phyloP scores from a whole-genome alignment of 208 protist species.

The Leishmania major region DNA sequence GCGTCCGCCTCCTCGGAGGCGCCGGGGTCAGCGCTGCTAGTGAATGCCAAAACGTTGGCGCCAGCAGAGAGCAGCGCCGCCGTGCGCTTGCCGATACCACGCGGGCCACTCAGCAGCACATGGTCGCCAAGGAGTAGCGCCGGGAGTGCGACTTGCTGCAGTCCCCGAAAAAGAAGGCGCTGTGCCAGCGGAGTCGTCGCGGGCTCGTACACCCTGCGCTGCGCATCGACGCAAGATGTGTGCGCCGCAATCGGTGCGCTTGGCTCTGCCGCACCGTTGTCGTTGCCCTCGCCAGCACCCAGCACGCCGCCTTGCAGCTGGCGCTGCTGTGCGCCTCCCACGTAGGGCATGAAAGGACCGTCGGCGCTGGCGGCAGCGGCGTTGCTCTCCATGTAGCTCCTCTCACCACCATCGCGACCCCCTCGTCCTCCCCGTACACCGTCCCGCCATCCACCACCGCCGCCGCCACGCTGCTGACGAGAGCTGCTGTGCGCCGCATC shows the following conservation, averaged over 20 bases:
- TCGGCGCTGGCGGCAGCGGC: background rate
- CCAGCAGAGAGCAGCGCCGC: constrained; percentile 47
- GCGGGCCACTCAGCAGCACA: constrained; percentile 60
- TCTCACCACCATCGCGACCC: constrained; percentile 4
- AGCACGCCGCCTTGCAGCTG: background rate
- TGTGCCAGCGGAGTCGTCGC: background rate
- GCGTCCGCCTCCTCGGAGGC: background rate
- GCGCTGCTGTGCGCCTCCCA: background rate
- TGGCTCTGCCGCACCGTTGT: background rate
- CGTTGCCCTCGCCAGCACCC: background rate
- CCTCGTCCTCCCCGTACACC: constrained; percentile 9
- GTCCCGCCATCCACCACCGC: constrained; percentile 10
- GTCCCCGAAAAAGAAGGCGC: constrained; percentile 26
- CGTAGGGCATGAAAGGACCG: background rate
- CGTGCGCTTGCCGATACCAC: constrained; percentile 56
- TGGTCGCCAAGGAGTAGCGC: constrained; percentile 75
- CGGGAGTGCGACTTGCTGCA: constrained; percentile 67
- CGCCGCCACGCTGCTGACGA: background rate
- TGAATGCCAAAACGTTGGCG: constrained; percentile 23
- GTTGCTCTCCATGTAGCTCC: background rate
- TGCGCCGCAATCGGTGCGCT: background rate
- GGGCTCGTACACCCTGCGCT: background rate
- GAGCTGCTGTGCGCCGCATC: background rate
- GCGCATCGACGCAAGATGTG: background rate
- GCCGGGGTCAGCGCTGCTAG: background rate